Conservation (phyloP, 176 grass and related monocot genomes). For the Luzula sylvatica region DNA sequence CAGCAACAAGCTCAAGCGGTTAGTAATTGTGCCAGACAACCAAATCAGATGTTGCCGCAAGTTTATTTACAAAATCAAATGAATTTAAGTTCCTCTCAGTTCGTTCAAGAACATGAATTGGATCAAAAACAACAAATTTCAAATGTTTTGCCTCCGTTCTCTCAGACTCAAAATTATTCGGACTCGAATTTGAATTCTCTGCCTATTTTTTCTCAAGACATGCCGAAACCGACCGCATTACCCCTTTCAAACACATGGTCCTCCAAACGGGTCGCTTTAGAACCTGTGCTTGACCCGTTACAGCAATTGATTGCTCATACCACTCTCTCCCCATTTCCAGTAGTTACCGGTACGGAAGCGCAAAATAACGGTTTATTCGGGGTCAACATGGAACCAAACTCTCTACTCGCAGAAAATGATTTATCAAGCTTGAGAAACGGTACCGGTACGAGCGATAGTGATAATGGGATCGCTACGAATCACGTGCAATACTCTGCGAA, state of each 20-base stretch:
- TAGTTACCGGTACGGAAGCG: constrained; percentile 50
- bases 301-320: constrained; percentile 51
- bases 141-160: constrained; percentile 36
- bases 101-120: constrained; percentile 50
- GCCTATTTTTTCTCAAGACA: constrained; percentile 44
- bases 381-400: constrained; percentile 62
- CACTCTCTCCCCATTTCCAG: constrained; percentile 43
- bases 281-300: constrained; percentile 42
- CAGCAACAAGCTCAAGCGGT: constrained; percentile 44
- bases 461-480: constrained; percentile 44
- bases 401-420: constrained; percentile 56
- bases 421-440: constrained; percentile 39
- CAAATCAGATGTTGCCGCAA: constrained; percentile 61
- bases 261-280: constrained; percentile 61
- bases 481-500: constrained; percentile 55
- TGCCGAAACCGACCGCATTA: constrained; percentile 49
- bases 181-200: constrained; percentile 44
- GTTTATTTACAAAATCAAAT: constrained; percentile 57
- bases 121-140: constrained; percentile 58
- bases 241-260: constrained; percentile 46
- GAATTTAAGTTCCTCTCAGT: constrained; percentile 42
- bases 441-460: not conserved
- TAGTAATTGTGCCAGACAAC: constrained; percentile 28
- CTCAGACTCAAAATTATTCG: constrained; percentile 50
- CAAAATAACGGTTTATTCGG: constrained; percentile 69